Conservation (phyloP, 75 land plant species). For the Gnetum montanum region DNA sequence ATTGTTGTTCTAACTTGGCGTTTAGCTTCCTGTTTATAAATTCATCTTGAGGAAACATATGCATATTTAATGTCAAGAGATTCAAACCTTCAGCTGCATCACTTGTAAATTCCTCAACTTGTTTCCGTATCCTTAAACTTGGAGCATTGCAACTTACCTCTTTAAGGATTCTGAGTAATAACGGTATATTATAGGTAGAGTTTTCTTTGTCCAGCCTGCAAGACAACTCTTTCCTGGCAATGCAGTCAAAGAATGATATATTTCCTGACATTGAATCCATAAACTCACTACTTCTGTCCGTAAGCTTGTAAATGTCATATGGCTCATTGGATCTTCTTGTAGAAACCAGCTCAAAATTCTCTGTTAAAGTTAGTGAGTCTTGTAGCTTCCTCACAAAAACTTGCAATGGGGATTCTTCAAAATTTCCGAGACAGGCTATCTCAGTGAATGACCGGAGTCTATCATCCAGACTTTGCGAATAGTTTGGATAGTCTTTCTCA, state of each 20-base stretch:
- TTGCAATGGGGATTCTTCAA: constrained; percentile 25
- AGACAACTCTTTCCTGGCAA: constrained; percentile 41
- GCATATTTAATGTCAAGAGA: constrained; percentile 24
- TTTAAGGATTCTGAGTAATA: constrained; percentile 64
- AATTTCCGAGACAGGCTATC: constrained; percentile 8
- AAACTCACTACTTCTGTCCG: no score
- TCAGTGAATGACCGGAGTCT: constrained; percentile 35
- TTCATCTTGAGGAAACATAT: constrained; percentile 44
- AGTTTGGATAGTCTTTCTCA: not conserved
- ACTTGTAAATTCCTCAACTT: constrained; percentile 46
- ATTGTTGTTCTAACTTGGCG: constrained; percentile 83
- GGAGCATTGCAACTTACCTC: constrained; percentile 45
- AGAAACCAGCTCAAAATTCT: constrained; percentile 53
- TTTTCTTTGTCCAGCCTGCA: constrained; percentile 56
- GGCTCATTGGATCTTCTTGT: no score
- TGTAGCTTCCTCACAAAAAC: constrained; percentile 44
- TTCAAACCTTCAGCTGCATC: constrained; percentile 43
- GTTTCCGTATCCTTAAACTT: constrained; percentile 35
- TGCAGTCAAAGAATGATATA: constrained; percentile 33
- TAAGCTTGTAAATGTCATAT: no score
- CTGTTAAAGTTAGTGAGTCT: constrained; percentile 53
- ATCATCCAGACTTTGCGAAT: constrained; percentile 11
- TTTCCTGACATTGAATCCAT: no score
- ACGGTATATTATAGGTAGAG: constrained; percentile 50
- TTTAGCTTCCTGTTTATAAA: constrained; percentile 72